Evolutionary conservation across 257 asterid genomes (phyloP), one percentile per base, ranked within the genome.

Genomic region (Sherardia arvensis): DNA sequence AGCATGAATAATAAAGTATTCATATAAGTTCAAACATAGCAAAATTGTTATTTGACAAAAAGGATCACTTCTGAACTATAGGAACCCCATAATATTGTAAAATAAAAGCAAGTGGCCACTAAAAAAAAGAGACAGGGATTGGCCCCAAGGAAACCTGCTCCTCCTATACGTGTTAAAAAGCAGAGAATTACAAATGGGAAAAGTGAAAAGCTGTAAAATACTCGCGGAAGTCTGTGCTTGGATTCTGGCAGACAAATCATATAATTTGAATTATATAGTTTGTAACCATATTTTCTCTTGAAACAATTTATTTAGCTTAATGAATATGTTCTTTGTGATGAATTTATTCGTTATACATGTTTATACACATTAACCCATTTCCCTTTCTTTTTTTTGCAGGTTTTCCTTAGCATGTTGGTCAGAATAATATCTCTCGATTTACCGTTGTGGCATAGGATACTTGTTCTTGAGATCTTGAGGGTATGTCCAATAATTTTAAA

Each of bases 391-490:
- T 70, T 60, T n/a, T 38, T 73, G 66, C 78, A 89, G 99, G 99
- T 92, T 66, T 92, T 89, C 72, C 96, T 92, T 79, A 92, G 97
- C 84, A 89, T 92, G 90, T 68, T 92, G 76, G 85, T 92, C 75
- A 87, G 87, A 71, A 85, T 84, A 73, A 85, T 80, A 72, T 78
- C 95, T 78, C 91, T 87, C 74, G 99, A 92, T 80, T 73, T 92
- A 77, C 99, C 99, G 8, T 81, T 92, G 55, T 89, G 99, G 99
- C 99, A 92, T 80, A 95, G 97, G 57, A 92, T 92, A 78, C 99
- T 92, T 45, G 99, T 92, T 72, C 97, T 92, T 66, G 99, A 92
- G 78, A 79, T 85, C 65, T 74, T 92, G 84, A 92, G 99, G 96
- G 99, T 92, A 85, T 78, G 64, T 73, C 59, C 49, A 45, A 59